A percentile compares a stretch with the other conserved stretches of the same genome.
phyloP scores from a whole-genome alignment of 148 eudicot species.

The Polygonum maritimum region DNA sequence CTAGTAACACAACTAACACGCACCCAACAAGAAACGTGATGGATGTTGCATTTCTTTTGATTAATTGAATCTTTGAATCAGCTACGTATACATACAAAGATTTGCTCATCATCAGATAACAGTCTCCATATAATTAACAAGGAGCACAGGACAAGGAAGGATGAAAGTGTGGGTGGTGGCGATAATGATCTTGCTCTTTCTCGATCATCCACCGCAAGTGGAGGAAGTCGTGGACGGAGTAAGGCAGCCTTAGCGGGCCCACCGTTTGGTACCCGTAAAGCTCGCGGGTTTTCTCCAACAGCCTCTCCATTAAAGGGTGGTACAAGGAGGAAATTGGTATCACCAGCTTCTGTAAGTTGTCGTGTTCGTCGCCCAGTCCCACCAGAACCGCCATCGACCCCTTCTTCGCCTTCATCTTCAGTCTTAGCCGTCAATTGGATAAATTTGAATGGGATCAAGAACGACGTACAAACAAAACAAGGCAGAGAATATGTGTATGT shows the following conservation, averaged over 20 bases:
- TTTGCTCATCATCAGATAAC: neutral
- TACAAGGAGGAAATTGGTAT: slow-evolving; percentile 43
- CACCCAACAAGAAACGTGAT: too few relatives aligned
- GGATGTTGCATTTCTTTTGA: too few relatives aligned
- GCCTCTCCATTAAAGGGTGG: slow-evolving; percentile 28
- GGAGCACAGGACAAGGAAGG: slow-evolving; percentile 24
- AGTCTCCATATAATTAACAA: slow-evolving; percentile 10
- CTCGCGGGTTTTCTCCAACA: slow-evolving; percentile 39
- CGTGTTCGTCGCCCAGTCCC: slow-evolving; percentile 23
- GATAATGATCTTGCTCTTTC: slow-evolving; percentile 16
- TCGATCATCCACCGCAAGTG: slow-evolving; percentile 42
- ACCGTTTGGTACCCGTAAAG: slow-evolving; percentile 34
- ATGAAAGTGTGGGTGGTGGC: slow-evolving; percentile 20
- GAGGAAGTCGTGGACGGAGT: slow-evolving; percentile 42
- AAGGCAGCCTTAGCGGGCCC: slow-evolving; percentile 41
- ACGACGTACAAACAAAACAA: neutral
- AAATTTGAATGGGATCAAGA: neutral
- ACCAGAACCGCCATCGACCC: slow-evolving; percentile 38
- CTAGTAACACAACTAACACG: too few relatives aligned
- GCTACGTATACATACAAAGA: too few relatives aligned
- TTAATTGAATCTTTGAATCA: too few relatives aligned
- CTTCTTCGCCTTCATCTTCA: slow-evolving; percentile 35
- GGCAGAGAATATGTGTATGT: neutral
- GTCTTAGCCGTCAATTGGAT: slow-evolving; percentile 16
- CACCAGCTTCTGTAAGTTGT: slow-evolving; percentile 15